Evolutionary conservation across 2,329 filamentous ascomycete genomes (phyloP), one percentile per base, ranked within the genome.

Genomic region (Byssochlamys sp.): DNA sequence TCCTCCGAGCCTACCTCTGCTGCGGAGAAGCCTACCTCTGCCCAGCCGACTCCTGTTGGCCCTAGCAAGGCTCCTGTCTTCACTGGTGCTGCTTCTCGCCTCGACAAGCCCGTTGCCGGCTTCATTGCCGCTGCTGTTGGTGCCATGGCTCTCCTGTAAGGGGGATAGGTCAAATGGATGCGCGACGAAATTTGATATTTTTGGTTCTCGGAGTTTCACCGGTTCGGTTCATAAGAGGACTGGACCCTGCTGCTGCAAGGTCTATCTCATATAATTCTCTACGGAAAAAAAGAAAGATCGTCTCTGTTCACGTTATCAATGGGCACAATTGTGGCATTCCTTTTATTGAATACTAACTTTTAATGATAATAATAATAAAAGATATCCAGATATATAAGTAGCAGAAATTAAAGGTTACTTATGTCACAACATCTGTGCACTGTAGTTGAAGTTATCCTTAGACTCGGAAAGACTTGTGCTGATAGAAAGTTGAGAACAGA

Each of bases 121-220:
- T 61, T 75, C 60, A 62, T 73, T 60, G 70, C 68, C 57, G 73
- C 67, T 63, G 60, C 73, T 55, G 65, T 74, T 58, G 72, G 66
- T 50, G 52, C 73, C 59, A 72, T 73, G 65, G 71, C 69, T 62
- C 61, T 75, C 53, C 67, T 74, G 59, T 75, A 73, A 68, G 66
- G 31, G 12, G 62, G 57, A 54, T 28, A 62, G 31, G 11, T 35
- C 5, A 24, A 39, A 52, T 45, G 5, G 24, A 27, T 10, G 5
- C 9, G 49, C 28, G 19, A 53, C 52, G 19, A 53, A 53, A 24
- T 29, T 53, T 7, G 27, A 19, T 53, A 26, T 52, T 26, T 53
- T 31, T 26, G 25, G 25, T 52, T 52, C n/a, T 6, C 14, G 39
- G 39, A n/a, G n/a, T 45, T 45, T 45, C n/a, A 31, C 29, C 29